These are phyloP conservation scores for Alternaria novae-zelandiae DNA, from an alignment of 2,329 filamentous ascomycete species.

Conservation along the genomic window DNA sequence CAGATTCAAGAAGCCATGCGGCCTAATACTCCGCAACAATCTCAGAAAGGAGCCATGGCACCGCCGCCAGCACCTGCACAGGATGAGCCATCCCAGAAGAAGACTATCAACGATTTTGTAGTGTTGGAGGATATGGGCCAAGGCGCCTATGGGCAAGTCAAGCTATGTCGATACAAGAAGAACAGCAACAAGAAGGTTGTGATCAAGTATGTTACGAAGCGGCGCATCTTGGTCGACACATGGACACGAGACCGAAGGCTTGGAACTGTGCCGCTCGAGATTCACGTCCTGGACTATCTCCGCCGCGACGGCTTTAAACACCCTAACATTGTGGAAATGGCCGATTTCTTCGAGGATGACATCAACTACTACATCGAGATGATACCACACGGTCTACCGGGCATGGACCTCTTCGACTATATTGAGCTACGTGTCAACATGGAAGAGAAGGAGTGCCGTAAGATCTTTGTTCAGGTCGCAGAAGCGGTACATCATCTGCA, in stretches of 20 bases:
- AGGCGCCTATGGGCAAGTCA: constrained; percentile 96
- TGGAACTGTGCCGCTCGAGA: constrained; percentile 94
- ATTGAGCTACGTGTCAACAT: constrained; percentile 96
- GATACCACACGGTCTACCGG: constrained; percentile 90
- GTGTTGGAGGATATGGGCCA: constrained; percentile 99
- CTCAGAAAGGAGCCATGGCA: constrained; percentile 29
- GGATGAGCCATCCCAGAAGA: constrained; percentile 61
- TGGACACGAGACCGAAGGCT: constrained; percentile 94
- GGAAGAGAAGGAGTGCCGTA: constrained; percentile 91
- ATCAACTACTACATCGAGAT: constrained; percentile 99
- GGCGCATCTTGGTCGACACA: constrained; percentile 94
- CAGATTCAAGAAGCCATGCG: constrained; percentile 59
- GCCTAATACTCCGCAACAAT: constrained; percentile 52
- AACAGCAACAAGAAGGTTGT: constrained; percentile 81
- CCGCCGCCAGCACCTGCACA: constrained; percentile 20
- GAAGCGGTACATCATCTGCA: constrained; percentile 90
- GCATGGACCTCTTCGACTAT: constrained; percentile 99
- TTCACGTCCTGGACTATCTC: constrained; percentile 94
- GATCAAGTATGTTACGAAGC: constrained; percentile 97
- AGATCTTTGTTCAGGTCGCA: constrained; percentile 94
- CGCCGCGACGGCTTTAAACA: constrained; percentile 72
- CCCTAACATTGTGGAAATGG: constrained; percentile 72
- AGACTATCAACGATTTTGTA: constrained; percentile 85
- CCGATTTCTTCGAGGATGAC: constrained; percentile 76
- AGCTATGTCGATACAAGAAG: constrained; percentile 86